These are phyloP conservation scores for Skeletonema costatum DNA, from an alignment of 108 stramenopile species.

Conservation along the genomic window DNA sequence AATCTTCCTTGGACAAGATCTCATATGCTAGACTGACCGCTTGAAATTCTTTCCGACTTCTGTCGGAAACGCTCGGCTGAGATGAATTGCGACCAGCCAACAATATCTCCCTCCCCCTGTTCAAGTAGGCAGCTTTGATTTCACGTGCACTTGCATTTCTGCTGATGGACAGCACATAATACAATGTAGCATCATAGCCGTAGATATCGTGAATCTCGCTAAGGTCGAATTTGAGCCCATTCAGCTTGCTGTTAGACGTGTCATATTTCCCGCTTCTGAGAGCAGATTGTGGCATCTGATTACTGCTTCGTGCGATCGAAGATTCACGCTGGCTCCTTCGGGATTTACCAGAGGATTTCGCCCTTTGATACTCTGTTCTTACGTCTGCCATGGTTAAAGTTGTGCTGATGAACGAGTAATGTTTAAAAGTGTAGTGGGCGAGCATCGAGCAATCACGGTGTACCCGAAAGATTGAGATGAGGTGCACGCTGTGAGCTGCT, in stretches of 20 bases:
- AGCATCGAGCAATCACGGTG: no score
- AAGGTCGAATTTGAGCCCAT: not conserved
- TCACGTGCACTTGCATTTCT: not conserved
- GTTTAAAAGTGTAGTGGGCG: no score
- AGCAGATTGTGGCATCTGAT: not conserved
- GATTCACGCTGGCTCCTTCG: not conserved
- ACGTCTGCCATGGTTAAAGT: not conserved
- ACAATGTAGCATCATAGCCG: not conserved
- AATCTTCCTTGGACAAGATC: not conserved
- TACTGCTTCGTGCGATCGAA: not conserved
- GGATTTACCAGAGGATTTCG: not conserved
- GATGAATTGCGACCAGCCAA: not conserved
- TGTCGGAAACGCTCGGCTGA: not conserved
- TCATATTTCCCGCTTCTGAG: not conserved
- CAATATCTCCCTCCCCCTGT: not conserved
- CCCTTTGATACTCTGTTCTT: not conserved
- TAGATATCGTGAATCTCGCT: not conserved
- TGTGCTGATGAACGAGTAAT: no score
- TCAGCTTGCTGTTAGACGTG: not conserved
- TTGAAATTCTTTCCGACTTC: not conserved
- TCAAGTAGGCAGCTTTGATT: not conserved
- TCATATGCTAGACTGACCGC: slow-evolving; percentile 1
- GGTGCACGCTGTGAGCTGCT: not conserved
- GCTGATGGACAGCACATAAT: not conserved
- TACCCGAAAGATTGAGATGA: not conserved